A percentile compares a stretch with the other conserved stretches of the same genome.
phyloP scores from a whole-genome alignment of 225 moss, liverwort and hornwort species.

The Pseudisothecium myosuroides region DNA sequence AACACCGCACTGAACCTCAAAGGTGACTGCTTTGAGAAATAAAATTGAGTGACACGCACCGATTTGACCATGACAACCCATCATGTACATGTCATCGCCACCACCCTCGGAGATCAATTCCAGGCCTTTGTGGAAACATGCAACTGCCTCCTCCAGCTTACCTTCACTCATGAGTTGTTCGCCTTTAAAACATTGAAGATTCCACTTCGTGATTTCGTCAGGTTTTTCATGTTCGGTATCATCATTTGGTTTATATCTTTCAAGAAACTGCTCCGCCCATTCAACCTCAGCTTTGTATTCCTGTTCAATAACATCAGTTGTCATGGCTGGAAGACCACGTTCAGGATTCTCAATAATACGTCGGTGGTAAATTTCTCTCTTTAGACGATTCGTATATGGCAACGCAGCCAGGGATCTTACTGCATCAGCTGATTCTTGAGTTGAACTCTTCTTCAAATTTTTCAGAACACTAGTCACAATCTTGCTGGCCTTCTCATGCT shows the following conservation, averaged over 20 bases:
- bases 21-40: neutral
- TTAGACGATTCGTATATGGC: no score
- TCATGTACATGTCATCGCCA: neutral
- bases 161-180: neutral
- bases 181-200: neutral
- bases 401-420: no score
- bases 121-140: neutral
- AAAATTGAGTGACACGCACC: neutral
- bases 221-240: neutral
- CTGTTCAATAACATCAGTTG: neutral
- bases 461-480: neutral
- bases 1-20: neutral
- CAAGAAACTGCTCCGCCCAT: neutral
- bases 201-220: neutral
- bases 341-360: neutral
- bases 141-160: neutral
- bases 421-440: no score
- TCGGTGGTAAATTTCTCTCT: neutral
- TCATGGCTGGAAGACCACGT: neutral
- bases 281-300: neutral
- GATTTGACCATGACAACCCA: neutral
- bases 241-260: neutral
- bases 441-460: no score
- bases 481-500: neutral
- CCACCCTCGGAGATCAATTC: neutral